Conservation (phyloP, 306 rosid species). For the Neltuma alba region DNA sequence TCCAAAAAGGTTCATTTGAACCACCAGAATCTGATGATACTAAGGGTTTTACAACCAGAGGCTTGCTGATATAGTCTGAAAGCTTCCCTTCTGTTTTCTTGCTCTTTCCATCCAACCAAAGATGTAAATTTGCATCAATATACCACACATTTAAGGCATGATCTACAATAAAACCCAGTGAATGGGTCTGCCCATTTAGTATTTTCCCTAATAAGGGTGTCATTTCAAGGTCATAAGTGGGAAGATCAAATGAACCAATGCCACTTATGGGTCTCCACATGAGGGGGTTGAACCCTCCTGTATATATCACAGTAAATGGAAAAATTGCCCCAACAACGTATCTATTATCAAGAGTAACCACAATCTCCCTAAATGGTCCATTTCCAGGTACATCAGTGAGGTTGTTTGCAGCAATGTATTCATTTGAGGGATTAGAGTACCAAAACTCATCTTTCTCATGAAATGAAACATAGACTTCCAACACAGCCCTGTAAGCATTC, state of each 20-base stretch:
- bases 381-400: slow-evolving; percentile 57
- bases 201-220: slow-evolving; percentile 73
- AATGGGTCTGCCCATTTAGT: slow-evolving; percentile 70
- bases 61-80: slow-evolving; percentile 25
- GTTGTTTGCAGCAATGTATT: slow-evolving; percentile 64
- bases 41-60: background rate
- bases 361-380: slow-evolving; percentile 89
- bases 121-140: slow-evolving; percentile 83
- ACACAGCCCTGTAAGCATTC: slow-evolving; percentile 81
- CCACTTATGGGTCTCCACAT: slow-evolving; percentile 92
- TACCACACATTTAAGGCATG: slow-evolving; percentile 89
- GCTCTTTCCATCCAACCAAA: slow-evolving; percentile 76
- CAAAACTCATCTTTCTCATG: slow-evolving; percentile 94
- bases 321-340: slow-evolving; percentile 67
- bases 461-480: slow-evolving; percentile 90
- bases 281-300: slow-evolving; percentile 89
- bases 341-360: slow-evolving; percentile 62
- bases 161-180: slow-evolving; percentile 67
- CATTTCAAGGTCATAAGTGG: slow-evolving; percentile 80
- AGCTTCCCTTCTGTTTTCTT: slow-evolving; percentile 60
- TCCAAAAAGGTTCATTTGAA: slow-evolving; percentile 60
- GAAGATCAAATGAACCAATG: slow-evolving; percentile 83
- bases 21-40: slow-evolving; percentile 40
- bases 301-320: slow-evolving; percentile 85
- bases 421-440: slow-evolving; percentile 73